Base-by-base conservation (phyloP, 2,329 filamentous ascomycete species). In the Neopestalotiopsis clavispora region DNA sequence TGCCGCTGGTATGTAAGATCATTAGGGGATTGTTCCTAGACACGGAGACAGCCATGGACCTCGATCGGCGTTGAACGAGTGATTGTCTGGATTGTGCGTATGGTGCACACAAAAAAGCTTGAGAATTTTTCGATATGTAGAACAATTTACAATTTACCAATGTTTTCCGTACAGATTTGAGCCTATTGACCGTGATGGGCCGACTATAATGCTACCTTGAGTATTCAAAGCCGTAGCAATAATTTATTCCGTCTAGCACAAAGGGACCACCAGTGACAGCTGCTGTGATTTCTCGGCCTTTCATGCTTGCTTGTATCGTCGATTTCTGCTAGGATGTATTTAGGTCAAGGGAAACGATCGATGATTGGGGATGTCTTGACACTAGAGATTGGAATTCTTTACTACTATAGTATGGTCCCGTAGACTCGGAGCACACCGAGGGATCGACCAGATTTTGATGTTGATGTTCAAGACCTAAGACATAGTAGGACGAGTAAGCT, bases 31-130 rank as follows among this genome's bases (percentile, higher is more conserved):
- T 52, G 45, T n/a, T 52, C 14, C 45, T 52, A 10, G 17, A 52
- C 42, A 49, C 45, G 20, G 45, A n/a, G 45, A 17, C n/a, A 52
- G 17, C 20, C 45, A 52, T 52, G 45, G 45, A n/a, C 45, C n/a
- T 20, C 45, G n/a, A 52, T 52, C n/a, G 45, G 45, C n/a, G 45
- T 52, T 52, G 45, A 52, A 52, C 34, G 17, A 52, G 45, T 52
- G 45, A 52, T 52, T 52, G 17, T 17, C 45, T 52, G 45, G 45
- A 52, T n/a, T 20, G 14, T 52, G 45, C 45, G 20, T 52, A 52
- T 52, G 45, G 45, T 52, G 45, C n/a, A 52, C 45, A 52, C 45
- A 52, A 52, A 52, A 20, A 52, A 52, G 45, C 45, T 52, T 52
- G 5, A 52, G 45, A 7, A 52, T n/a, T 52, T 38, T 52, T 52